phyloP scores from a whole-genome alignment of 31 red algal species.

The Porphyra umbilicalis region DNA sequence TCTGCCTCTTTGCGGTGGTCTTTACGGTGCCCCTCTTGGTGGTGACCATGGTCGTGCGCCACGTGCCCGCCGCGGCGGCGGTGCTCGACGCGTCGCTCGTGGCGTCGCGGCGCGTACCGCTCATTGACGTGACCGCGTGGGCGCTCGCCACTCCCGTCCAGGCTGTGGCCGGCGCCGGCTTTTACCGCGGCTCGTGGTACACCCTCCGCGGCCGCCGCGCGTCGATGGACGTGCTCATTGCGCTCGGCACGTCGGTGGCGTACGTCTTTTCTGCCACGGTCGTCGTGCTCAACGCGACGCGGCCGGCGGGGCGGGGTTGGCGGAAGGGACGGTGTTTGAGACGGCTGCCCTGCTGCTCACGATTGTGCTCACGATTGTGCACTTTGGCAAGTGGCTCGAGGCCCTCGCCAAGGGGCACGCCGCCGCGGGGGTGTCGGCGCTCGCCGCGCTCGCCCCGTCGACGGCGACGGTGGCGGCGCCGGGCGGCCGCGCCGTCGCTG shows the following conservation, averaged over 20 bases:
- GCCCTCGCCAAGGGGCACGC: conserved; percentile 55
- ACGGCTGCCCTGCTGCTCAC: conserved; percentile 57
- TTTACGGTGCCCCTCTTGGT: conserved; percentile 26
- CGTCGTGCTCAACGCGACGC: conserved; percentile 9
- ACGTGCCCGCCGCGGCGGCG: background rate
- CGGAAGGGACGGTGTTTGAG: conserved; percentile 21
- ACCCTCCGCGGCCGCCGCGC: conserved; percentile 34
- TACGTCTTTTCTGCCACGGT: conserved; percentile 35
- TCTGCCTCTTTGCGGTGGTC: conserved; percentile 17
- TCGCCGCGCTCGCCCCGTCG: conserved; percentile 27
- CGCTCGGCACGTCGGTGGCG: conserved; percentile 54
- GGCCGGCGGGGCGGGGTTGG: background rate
- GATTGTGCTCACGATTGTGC: conserved; percentile 64
- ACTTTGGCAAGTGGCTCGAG: conserved; percentile 86
- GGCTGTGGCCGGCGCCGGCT: conserved; percentile 41
- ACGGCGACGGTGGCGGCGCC: conserved; percentile 19
- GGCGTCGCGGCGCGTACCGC: background rate
- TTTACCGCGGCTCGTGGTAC: conserved; percentile 64
- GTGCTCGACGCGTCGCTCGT: background rate
- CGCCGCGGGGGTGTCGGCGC: conserved; percentile 28
- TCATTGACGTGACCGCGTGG: conserved; percentile 7
- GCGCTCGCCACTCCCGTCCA: conserved; percentile 76
- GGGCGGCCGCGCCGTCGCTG: background rate
- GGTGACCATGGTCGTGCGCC: conserved; percentile 7
- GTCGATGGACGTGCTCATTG: conserved; percentile 82